Conservation (phyloP, 2,329 filamentous ascomycete species). For the Fusarium incarnatum region DNA sequence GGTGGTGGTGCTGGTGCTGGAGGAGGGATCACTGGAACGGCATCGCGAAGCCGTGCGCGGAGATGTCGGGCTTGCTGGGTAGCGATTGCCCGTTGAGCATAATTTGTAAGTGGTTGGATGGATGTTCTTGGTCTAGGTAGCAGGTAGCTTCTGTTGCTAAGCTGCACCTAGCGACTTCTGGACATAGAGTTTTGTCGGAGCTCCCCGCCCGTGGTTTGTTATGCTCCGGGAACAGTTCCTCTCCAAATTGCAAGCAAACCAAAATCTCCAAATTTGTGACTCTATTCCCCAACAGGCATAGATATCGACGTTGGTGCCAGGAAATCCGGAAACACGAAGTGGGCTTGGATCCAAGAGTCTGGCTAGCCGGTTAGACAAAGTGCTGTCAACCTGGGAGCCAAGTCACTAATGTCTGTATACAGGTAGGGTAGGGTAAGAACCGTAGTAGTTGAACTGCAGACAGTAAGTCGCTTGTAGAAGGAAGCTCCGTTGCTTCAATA, state of each 20-base stretch:
- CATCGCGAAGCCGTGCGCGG: conserved; percentile 11
- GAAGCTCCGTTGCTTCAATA: conserved; percentile 12
- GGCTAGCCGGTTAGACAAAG: conserved; percentile 11
- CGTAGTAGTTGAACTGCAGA: conserved; percentile 14
- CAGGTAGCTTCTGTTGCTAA: conserved; percentile 4
- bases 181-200: conserved; percentile 20
- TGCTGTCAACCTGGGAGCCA: conserved; percentile 15
- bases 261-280: conserved; percentile 7
- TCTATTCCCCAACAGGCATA: conserved; percentile 10
- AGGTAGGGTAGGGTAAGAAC: conserved; percentile 9
- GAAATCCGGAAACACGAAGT: conserved; percentile 31
- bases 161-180: conserved; percentile 16
- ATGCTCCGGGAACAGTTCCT: not conserved
- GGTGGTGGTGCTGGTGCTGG: not conserved
- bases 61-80: not conserved
- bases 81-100: not conserved
- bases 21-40: conserved; percentile 22
- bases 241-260: conserved; percentile 10
- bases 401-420: not conserved
- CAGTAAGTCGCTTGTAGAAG: conserved; percentile 1
- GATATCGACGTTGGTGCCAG: conserved; percentile 13
- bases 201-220: conserved; percentile 23
- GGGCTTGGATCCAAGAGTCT: conserved; percentile 23
- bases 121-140: conserved; percentile 24
- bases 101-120: not conserved